phyloP scores from a whole-genome alignment of 2,329 filamentous ascomycete genomes.

The Cadophora sp. region DNA sequence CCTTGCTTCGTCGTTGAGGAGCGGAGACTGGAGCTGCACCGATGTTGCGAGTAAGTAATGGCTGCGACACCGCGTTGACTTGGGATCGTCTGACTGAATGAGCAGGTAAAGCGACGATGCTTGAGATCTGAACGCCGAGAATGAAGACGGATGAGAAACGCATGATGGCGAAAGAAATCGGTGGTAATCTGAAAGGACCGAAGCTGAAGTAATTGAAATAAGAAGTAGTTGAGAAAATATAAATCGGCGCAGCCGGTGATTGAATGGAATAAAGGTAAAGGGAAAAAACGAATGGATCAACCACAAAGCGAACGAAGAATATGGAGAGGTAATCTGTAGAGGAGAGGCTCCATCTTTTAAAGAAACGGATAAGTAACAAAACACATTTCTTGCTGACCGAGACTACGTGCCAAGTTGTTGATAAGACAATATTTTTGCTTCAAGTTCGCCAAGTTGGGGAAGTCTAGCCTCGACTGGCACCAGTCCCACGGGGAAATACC shows the following conservation, averaged over 20 bases:
- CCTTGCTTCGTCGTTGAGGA: background rate
- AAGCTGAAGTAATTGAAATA: background rate
- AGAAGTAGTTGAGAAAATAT: conserved; percentile 2
- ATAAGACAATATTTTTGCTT: conserved; percentile 9
- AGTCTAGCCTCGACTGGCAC: background rate
- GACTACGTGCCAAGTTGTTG: conserved; percentile 9
- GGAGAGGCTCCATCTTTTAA: conserved; percentile 4
- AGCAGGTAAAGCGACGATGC: conserved; percentile 11
- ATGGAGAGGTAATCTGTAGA: background rate
- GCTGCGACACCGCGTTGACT: background rate
- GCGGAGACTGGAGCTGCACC: background rate
- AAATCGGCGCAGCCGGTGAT: conserved; percentile 19
- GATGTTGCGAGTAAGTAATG: background rate
- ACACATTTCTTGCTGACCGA: background rate
- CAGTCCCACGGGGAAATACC: background rate
- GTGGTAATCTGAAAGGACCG: background rate
- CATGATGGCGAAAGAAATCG: background rate
- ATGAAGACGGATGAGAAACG: conserved; percentile 15
- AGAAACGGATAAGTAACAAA: background rate
- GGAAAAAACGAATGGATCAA: conserved; percentile 19
- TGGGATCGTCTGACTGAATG: conserved; percentile 12
- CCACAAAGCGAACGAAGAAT: conserved; percentile 17
- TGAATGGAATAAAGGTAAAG: conserved; percentile 5
- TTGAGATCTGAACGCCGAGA: conserved; percentile 10
- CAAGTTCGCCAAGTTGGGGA: conserved; percentile 7